Evolutionary conservation across 257 asterid genomes (phyloP), one percentile per base, ranked within the genome.

Genomic region (Jasminum sambac): DNA sequence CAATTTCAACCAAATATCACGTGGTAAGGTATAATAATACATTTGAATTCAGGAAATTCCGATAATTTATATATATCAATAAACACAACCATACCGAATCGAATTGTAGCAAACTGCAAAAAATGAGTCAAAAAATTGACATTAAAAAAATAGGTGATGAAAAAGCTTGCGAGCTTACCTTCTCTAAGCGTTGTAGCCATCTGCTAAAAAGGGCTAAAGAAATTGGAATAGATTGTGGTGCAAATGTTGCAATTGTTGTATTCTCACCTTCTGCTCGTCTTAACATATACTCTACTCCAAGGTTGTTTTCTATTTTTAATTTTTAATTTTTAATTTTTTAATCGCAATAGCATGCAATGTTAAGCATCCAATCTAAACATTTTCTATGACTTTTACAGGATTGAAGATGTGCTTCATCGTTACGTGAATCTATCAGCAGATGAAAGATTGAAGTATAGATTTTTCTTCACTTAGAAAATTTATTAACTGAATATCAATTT

Each of bases 251-350:
- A 0, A 67, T 85, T 37, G 75, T 89, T 8, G 86, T 90, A 0
- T 82, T 85, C 44, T 82, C 96, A 0, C 92, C 92, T 4, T 77
- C 88, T 7, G 89, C 87, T 5, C 90, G 89, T 0, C 19, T 89
- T 19, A 30, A 30, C 36, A 30, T 30, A 30, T 30, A 62, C 12
- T 76, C 75, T 66, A 79, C 12, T 43, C 83, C 66, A n/a, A 77
- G 11, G 8, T 84, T 84, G 90, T 83, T 6, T 23, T n/a, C 8
- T 40, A 26, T 17, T 62, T 1, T 39, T 55, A 37, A 17, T 3
- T 6, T 66, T 11, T 1, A 40, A 14, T 34, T n/a, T 13, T 30
- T 0, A 6, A 11, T 8, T 5, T 67, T 67, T 1, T 67, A 5
- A 19, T 0, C 1, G 4, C 5, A 8, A 46, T 7, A 17, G 38